Evolutionary conservation across 148 eudicot genomes (phyloP).

Genomic region (Drosera capensis): DNA sequence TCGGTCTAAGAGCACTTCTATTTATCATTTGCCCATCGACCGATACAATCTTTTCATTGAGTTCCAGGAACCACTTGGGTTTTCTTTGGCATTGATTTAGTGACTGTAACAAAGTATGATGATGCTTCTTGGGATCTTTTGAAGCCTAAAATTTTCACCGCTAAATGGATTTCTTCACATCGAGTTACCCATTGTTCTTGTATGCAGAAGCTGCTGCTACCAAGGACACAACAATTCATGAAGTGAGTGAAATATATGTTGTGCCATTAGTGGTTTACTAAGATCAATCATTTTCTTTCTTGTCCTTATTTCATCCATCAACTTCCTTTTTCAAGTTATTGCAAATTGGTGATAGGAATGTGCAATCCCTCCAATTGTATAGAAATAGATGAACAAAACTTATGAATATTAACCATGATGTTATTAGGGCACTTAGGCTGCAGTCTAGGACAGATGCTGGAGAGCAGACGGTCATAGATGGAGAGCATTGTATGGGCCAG

Average conservation of each 20-base stretch:
- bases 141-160: slow-evolving; percentile 85
- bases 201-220: slow-evolving; percentile 65
- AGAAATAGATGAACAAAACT: no score
- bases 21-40: not conserved
- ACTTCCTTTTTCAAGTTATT: no score
- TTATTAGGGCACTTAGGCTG: no score
- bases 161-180: slow-evolving; percentile 84
- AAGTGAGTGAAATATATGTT: slow-evolving; percentile 21
- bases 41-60: not conserved
- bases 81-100: slow-evolving; percentile 85
- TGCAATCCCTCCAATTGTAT: no score
- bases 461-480: no score
- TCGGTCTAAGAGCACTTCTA: not conserved
- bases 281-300: no score
- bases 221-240: slow-evolving; percentile 81
- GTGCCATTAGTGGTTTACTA: slow-evolving; percentile 1
- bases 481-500: no score
- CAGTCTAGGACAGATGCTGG: no score
- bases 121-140: slow-evolving; percentile 73
- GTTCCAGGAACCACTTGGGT: slow-evolving; percentile 69
- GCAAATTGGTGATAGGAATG: no score
- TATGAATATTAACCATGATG: no score
- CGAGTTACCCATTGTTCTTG: slow-evolving; percentile 73
- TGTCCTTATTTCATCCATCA: no score
- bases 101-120: slow-evolving; percentile 83